phyloP scores from a whole-genome alignment of 2,329 filamentous ascomycete species.

The Metarhizium humberi region DNA sequence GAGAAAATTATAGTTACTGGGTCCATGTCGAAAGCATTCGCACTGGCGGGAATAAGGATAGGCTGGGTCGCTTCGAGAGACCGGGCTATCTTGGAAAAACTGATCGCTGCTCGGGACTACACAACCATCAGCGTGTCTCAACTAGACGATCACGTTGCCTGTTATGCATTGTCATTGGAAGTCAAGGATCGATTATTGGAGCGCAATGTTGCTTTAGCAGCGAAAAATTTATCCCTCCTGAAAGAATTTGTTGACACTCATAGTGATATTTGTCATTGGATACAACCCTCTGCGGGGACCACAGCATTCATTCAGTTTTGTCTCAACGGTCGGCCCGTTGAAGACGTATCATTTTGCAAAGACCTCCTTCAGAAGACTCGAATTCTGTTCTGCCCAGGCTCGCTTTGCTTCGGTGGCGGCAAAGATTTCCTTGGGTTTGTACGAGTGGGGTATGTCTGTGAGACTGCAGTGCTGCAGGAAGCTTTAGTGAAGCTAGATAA shows the following conservation, averaged over 20 bases:
- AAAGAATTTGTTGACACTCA: constrained; percentile 1
- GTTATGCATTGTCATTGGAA: constrained; percentile 54
- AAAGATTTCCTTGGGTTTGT: constrained; percentile 66
- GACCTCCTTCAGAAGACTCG: constrained; percentile 59
- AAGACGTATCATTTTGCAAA: constrained; percentile 64
- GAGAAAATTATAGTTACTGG: constrained; percentile 62
- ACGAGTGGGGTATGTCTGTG: constrained; percentile 64
- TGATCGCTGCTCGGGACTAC: constrained; percentile 64
- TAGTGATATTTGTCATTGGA: not conserved
- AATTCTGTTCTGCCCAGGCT: constrained; percentile 67
- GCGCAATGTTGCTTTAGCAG: constrained; percentile 34
- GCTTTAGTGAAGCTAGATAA: constrained; percentile 44
- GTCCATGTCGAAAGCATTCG: constrained; percentile 79
- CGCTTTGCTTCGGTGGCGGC: constrained; percentile 59
- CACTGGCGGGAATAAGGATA: constrained; percentile 69
- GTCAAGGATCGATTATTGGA: constrained; percentile 33
- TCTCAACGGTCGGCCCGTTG: constrained; percentile 49
- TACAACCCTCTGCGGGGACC: not conserved
- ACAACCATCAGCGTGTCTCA: constrained; percentile 81
- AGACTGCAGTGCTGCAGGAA: constrained; percentile 30
- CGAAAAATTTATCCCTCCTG: not conserved
- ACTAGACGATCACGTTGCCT: constrained; percentile 69
- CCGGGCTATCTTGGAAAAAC: constrained; percentile 48
- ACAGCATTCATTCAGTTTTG: constrained; percentile 68
- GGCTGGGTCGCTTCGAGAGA: constrained; percentile 74